These are phyloP conservation scores for Gracilaria gracilis DNA, from an alignment of 23 red algal genomes.

Conservation along the genomic window DNA sequence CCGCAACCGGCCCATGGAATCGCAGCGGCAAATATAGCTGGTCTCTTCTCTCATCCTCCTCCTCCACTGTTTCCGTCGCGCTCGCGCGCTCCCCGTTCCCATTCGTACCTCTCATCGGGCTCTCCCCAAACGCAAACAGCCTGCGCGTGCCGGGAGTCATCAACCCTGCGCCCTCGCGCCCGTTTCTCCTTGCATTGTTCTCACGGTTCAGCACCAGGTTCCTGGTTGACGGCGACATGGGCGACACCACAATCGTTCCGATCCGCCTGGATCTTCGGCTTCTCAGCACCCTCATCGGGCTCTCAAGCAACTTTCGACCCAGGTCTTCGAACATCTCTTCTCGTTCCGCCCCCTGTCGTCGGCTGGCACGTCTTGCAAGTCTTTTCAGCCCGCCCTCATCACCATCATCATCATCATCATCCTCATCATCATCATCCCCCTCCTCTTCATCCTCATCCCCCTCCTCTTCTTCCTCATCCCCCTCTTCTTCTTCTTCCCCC, in stretches of 20 bases:
- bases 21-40: slow-evolving; percentile 5
- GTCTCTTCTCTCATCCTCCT: not conserved
- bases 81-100: too few relatives aligned
- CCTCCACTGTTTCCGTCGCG: not conserved
- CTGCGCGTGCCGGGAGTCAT: slow-evolving; percentile 67
- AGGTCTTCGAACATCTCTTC: slow-evolving; percentile 34
- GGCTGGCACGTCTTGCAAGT: not conserved
- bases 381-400: not conserved
- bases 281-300: slow-evolving; percentile 29
- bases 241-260: slow-evolving; percentile 40
- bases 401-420: not conserved
- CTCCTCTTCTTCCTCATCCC: too few relatives aligned
- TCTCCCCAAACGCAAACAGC: slow-evolving; percentile 75
- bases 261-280: slow-evolving; percentile 23
- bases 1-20: slow-evolving; percentile 10
- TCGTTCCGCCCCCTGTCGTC: not conserved
- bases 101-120: slow-evolving; percentile 28
- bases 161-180: not conserved
- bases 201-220: not conserved
- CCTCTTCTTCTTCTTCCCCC: too few relatives aligned
- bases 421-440: not conserved
- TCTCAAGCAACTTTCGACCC: slow-evolving; percentile 27
- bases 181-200: not conserved
- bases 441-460: not conserved
- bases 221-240: slow-evolving; percentile 41